Base-by-base conservation (phyloP, 345 rosid genomes). In the Rhodamnia rubescens region DNA sequence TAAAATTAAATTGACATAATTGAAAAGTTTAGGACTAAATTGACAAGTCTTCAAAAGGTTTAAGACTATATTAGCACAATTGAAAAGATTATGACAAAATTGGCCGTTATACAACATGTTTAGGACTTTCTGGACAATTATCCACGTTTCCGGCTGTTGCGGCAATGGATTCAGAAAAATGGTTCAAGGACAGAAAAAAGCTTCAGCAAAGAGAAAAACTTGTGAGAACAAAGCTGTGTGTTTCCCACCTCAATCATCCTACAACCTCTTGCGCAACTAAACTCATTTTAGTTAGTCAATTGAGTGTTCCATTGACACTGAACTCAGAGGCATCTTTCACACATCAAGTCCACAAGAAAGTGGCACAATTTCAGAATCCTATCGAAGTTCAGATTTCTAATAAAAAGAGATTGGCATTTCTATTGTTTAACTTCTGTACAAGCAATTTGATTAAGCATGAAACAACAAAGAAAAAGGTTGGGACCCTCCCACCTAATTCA, bases 401-500 rank as follows among this genome's bases (percentile, higher is more conserved):
- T 69, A 29, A 2, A 8, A 32, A 1, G 1, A 36, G 20, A 16
- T 36, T 69, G 36, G 40, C 26, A 69, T 69, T 16, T 29, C 42
- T 52, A 27, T 52, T 18, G 1, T 82, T 82, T 40, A 18, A 1
- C 49, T 81, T 83, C 87, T 90, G 87, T 87, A 89, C 90, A 88
- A 47, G 80, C 80, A 69, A 4, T 18, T 36, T 4, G 80, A 69
- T 69, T 47, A 69, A 18, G 47, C 13, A 69, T 20, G 80, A 69
- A 69, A 69, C 47, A 36, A 36, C 47, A 36, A 69, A 36, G 78
- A 69, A 4, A 18, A 18, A 36, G 42, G 80, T 69, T 0, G 80
- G 80, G 4, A 18, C 47, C 47, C 26, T 26, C 51, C 83, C 81
- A 40, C 56, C 57, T 27, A 52, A 51, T 49, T 82, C 22, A 82